Percentiles rank a stretch among this genome's conserved stretches.
These are phyloP conservation scores for Dactylellina cionopaga DNA, from an alignment of 2,329 filamentous ascomycete genomes.

Conservation along the genomic window DNA sequence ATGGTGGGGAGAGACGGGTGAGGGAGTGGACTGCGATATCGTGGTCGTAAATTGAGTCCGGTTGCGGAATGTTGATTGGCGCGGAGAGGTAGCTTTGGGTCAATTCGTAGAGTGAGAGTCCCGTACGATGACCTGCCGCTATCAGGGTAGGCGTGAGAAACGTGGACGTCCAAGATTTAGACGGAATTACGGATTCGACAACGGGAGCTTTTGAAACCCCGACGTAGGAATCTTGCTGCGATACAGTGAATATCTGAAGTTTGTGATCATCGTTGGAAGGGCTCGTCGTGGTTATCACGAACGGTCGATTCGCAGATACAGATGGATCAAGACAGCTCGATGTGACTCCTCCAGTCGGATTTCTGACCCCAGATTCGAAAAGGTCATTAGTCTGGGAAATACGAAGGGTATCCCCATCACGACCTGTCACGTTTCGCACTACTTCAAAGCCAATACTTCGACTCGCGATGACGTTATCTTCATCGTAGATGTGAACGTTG, in stretches of 20 bases:
- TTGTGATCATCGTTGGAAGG: not conserved
- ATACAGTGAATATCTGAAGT: slow-evolving; percentile 26
- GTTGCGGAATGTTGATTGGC: slow-evolving; percentile 9
- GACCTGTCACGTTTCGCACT: not conserved
- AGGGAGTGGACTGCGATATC: slow-evolving; percentile 36
- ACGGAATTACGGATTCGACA: slow-evolving; percentile 6
- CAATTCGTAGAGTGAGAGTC: slow-evolving; percentile 21
- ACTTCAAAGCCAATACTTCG: slow-evolving; percentile 29
- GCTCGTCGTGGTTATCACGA: slow-evolving; percentile 19
- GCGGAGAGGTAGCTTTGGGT: not conserved
- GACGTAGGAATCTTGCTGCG: not conserved
- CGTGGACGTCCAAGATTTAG: slow-evolving; percentile 32
- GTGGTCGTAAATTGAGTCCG: slow-evolving; percentile 9
- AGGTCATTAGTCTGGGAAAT: slow-evolving; percentile 1
- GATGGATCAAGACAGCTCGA: slow-evolving; percentile 26
- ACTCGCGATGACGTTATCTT: slow-evolving; percentile 19
- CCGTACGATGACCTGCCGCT: slow-evolving; percentile 26
- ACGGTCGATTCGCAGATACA: not conserved
- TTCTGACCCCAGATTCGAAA: slow-evolving; percentile 14
- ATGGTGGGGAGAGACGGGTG: slow-evolving; percentile 14
- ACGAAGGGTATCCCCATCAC: not conserved
- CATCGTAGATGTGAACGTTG: slow-evolving; percentile 20
- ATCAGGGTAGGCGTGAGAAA: slow-evolving; percentile 25
- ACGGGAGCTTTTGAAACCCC: not conserved
- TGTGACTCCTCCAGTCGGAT: slow-evolving; percentile 22